Evolutionary conservation across 2,329 filamentous ascomycete genomes (phyloP), one percentile per base, ranked within the genome.

Genomic region (Arthrobotrys entomopaga): DNA sequence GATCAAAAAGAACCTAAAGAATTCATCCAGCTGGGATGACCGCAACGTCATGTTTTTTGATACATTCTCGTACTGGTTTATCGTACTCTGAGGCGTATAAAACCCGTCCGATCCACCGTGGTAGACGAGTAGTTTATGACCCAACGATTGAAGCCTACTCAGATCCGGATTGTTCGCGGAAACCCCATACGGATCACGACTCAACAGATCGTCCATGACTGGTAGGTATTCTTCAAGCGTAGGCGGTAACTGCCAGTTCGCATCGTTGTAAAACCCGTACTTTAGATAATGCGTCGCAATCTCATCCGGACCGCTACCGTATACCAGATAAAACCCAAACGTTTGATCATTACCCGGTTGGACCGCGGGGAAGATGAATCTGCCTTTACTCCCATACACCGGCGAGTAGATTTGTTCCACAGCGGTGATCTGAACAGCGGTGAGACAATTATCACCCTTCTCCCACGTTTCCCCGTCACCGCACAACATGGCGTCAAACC

Each of bases 111-210:
- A 53, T 11, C 16, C 78, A 0, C 84, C 84, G 72, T 85, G 84
- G 78, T 84, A 85, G 77, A 83, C 80, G 6, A 85, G 56, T 13
- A 85, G 80, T 78, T 84, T 84, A 11, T 82, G 81, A 6, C 83
- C 84, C 2, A 81, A 79, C 13, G 80, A 77, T 13, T 79, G 79
- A 77, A 84, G 83, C 0, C 75, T 66, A 0, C 82, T 78, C 5
- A 85, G 79, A 38, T 84, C 80, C 3, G 82, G 82, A 3, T 81
- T 75, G 65, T 81, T 81, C 0, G 84, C 83, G 3, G 81, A 81
- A n/a, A 81, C 76, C 26, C 81, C 77, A 2, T 82, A 82, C 0
- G 82, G 82, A 24, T 73, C 69, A 24, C 19, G 20, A 40, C 60
- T 49, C 67, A 83, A 79, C 5, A 78, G 71, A 19, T 75, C 42